Evolutionary conservation across 2,329 filamentous ascomycete species (phyloP).

Genomic region (Ophiostoma sp.): DNA sequence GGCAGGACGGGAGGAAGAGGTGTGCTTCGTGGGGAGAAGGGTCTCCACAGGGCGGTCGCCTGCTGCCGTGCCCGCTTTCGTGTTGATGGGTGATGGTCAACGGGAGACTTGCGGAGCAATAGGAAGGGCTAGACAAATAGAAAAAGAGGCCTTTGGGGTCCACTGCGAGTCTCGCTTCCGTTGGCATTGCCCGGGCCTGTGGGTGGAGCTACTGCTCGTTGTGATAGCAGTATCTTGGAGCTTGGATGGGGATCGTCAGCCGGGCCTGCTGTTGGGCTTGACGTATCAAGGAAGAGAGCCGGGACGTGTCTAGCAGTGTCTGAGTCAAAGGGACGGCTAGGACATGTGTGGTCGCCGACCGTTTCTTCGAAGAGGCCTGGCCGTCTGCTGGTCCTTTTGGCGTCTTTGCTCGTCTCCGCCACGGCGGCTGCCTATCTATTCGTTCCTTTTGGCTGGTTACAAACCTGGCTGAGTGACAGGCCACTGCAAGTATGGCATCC

Average conservation of each 20-base stretch:
- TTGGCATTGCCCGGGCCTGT: not conserved
- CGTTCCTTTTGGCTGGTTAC: no score
- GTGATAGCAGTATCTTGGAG: not conserved
- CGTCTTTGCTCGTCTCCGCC: no score
- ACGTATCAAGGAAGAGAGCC: not conserved
- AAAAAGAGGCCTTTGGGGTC: not conserved
- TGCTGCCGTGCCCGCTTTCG: not conserved
- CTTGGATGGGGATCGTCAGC: not conserved
- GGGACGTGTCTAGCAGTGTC: not conserved
- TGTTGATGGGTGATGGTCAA: not conserved
- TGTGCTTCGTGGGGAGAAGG: not conserved
- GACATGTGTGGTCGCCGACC: not conserved
- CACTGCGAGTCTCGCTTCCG: not conserved
- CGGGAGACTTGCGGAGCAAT: not conserved
- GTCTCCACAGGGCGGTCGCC: not conserved
- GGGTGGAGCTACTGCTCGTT: not conserved
- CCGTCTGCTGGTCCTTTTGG: no score
- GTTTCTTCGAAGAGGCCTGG: not conserved
- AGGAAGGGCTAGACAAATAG: not conserved
- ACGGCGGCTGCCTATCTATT: no score
- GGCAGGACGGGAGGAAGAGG: not conserved
- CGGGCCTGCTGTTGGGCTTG: not conserved
- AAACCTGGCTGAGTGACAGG: no score
- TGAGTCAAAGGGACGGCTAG: not conserved
- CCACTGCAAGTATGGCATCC: no score